Conservation (phyloP, 345 rosid species). For the Eucalyptus pauciflora region DNA sequence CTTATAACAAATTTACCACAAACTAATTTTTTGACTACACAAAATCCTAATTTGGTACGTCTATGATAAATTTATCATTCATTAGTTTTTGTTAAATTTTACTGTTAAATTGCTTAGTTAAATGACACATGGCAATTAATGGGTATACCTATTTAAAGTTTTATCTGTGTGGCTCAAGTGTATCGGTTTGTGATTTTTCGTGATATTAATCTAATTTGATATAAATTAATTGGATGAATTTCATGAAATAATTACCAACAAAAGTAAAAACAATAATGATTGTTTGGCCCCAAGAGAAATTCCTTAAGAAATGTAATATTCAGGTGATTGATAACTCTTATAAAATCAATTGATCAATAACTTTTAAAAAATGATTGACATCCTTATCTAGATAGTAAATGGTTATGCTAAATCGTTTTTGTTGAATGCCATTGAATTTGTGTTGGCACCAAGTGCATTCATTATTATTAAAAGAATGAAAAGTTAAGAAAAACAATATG, state of each 20-base stretch:
- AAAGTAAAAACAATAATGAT: not conserved
- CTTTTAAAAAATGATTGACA: not conserved
- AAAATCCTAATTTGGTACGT: rapidly evolving
- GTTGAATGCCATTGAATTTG: too few species aligned
- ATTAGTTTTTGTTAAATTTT: too few species aligned
- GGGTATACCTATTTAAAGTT: rapidly evolving
- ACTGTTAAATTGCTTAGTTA: too few species aligned
- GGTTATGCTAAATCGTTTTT: not conserved
- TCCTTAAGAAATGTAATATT: not conserved
- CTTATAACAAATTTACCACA: rapidly evolving
- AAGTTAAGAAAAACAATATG: too few species aligned
- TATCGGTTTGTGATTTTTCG: too few species aligned
- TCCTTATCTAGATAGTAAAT: not conserved
- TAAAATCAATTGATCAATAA: not conserved
- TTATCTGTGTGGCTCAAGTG: too few species aligned
- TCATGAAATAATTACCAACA: not conserved
- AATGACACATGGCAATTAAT: too few species aligned
- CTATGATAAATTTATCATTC: rapidly evolving
- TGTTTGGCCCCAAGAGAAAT: not conserved
- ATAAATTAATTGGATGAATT: not conserved
- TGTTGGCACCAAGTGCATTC: too few species aligned
- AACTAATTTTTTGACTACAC: too few species aligned
- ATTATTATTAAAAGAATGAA: too few species aligned
- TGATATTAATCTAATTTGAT: too few species aligned
- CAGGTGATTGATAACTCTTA: not conserved